Percentiles rank a stretch among this genome's conserved stretches.
Conservation (phyloP, 1,139 yeast genomes). For the Taiozyma onychis region DNA sequence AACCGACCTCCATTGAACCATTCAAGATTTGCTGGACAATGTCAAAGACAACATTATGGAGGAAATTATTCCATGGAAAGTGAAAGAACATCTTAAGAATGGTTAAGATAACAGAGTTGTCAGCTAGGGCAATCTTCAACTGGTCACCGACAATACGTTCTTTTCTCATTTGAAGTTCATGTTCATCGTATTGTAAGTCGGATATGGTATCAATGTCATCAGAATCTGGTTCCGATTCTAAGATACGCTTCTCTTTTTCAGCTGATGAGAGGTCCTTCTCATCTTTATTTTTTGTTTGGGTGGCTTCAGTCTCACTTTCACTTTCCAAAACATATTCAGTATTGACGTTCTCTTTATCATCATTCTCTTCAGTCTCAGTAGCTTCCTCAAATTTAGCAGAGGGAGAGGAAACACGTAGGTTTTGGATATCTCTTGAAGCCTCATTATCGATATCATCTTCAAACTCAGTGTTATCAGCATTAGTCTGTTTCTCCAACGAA, state of each 20-base stretch:
- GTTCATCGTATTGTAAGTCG: constrained; percentile 48
- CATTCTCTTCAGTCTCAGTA: constrained; percentile 9
- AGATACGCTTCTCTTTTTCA: constrained; percentile 3
- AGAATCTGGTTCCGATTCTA: constrained; percentile 24
- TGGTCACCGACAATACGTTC: constrained; percentile 86
- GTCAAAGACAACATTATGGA: constrained; percentile 96
- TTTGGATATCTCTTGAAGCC: constrained; percentile 21
- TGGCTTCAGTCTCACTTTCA: constrained; percentile 26
- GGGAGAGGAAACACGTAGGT: constrained; percentile 12
- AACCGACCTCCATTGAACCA: constrained; percentile 92
- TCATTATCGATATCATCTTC: constrained; percentile 17
- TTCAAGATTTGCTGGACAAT: constrained; percentile 93
- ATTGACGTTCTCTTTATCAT: constrained; percentile 16
- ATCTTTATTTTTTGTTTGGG: constrained; percentile 15
- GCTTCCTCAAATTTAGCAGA: constrained; percentile 19
- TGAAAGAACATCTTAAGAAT: constrained; percentile 80
- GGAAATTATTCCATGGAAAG: constrained; percentile 96
- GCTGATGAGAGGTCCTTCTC: constrained; percentile 14
- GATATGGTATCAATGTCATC: constrained; percentile 31
- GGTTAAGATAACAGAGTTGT: constrained; percentile 71
- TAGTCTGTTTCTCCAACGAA: constrained; percentile 25
- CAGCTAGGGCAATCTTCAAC: constrained; percentile 79
- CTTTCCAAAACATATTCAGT: constrained; percentile 20
- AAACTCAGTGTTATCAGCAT: constrained; percentile 3
- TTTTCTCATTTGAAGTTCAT: constrained; percentile 57